A percentile compares a stretch with the other conserved stretches of the same genome.
phyloP scores from a whole-genome alignment of 2,329 filamentous ascomycete species.

The Alternaria gansuensis region DNA sequence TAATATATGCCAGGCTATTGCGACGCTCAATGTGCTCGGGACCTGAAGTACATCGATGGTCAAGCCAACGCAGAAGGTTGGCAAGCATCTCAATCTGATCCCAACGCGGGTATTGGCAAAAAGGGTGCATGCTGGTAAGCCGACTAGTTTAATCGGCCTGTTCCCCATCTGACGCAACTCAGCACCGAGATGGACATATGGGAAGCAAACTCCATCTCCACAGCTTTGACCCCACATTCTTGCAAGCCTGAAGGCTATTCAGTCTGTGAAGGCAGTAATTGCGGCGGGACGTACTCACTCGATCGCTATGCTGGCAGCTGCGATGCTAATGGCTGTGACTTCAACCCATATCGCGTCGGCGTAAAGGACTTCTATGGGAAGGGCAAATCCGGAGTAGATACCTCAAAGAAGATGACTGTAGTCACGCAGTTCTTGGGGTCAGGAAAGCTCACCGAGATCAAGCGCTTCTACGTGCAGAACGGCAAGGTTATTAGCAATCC shows the following conservation, averaged over 20 bases:
- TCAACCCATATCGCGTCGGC: conserved; percentile 66
- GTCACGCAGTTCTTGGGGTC: conserved; percentile 59
- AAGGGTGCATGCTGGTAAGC: conserved; percentile 67
- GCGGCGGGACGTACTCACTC: conserved; percentile 58
- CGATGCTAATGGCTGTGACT: conserved; percentile 74
- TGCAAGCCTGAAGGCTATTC: conserved; percentile 63
- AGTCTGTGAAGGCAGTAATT: conserved; percentile 60
- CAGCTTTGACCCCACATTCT: conserved; percentile 70
- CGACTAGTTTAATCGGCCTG: background rate
- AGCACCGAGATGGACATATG: conserved; percentile 63
- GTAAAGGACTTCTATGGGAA: conserved; percentile 69
- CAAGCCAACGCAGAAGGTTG: conserved; percentile 65
- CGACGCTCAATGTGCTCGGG: conserved; percentile 47
- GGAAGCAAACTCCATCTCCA: conserved; percentile 49
- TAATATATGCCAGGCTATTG: conserved; percentile 49
- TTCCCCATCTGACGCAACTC: background rate
- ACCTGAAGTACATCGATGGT: conserved; percentile 62
- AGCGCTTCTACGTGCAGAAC: conserved; percentile 60
- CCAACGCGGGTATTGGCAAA: conserved; percentile 61
- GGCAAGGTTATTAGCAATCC: conserved; percentile 59
- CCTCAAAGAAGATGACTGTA: conserved; percentile 55
- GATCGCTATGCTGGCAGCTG: conserved; percentile 68
- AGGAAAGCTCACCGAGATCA: conserved; percentile 55
- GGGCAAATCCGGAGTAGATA: conserved; percentile 55
- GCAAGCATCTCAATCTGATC: conserved; percentile 61